Evolutionary conservation across 441 rosid genomes (phyloP), one percentile per base, ranked within the genome.

Genomic region (Jatropha podagrica): DNA sequence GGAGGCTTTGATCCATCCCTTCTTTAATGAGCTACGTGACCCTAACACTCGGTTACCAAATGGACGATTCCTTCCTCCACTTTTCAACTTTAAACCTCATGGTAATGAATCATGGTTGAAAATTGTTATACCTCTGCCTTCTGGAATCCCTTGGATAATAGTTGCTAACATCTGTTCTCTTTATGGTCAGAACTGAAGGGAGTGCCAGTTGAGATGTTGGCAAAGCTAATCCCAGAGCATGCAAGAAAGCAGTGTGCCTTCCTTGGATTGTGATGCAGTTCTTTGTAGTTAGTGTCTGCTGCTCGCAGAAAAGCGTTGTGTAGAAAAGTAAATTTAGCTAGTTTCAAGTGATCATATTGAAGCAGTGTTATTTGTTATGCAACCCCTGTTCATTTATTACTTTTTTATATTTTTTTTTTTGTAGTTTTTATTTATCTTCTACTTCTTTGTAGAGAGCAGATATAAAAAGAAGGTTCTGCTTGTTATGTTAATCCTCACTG

Each of bases 11-110:
- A 77, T 85, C 71, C 99, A 93, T 79, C 97, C 99, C 7, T 95
- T 93, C 85, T 95, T 93, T 71, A 97, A 95, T n/a, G 97, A 91
- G 80, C 88, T 95, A 44, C 92, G 97, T 38, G 98, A 91, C 76
- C 92, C 92, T 2, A 89, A 83, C 73, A 83, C 87, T 3, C 87
- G 95, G 69, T 80, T 95, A 27, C 97, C 98, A 0, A 95, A 90
- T 37, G 98, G 96, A 41, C 98, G 97, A 37, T 85, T 87, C 68
- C 92, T 95, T 83, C 99, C 99, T 0, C 99, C 98, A 1, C 86
- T 95, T 32, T 95, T 91, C 88, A 95, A 92, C 88, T 90, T 87
- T 15, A 95, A 87, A 83, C 78, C 91, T 71, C 94, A 89, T 37
- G 98, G 98, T 94, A 86, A 73, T 46, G 23, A 48, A 26, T 52